Conservation (phyloP, 495 filamentous ascomycete genomes). For the Annulohypoxylon stygium region DNA sequence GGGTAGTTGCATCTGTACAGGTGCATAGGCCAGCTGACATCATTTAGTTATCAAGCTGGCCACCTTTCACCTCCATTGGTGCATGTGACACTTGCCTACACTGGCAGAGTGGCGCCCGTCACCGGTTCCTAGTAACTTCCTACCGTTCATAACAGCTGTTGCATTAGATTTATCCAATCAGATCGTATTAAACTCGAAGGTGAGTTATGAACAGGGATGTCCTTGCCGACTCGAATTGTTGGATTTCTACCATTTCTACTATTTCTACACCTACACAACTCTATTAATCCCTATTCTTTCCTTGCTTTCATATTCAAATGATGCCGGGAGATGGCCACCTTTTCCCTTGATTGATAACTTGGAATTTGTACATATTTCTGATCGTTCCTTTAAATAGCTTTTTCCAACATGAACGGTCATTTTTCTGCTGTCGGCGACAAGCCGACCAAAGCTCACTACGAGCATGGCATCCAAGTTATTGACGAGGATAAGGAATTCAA, state of each 20-base stretch:
- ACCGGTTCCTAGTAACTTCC: conserved; percentile 21
- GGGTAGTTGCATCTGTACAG: conserved; percentile 38
- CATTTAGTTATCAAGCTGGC: conserved; percentile 34
- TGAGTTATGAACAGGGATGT: conserved; percentile 30
- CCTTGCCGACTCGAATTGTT: conserved; percentile 39
- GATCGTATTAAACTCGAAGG: conserved; percentile 14
- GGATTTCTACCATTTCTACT: background rate
- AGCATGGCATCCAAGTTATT: conserved; percentile 96
- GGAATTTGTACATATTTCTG: conserved; percentile 36
- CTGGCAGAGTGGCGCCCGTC: conserved; percentile 45
- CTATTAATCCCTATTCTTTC: conserved; percentile 30
- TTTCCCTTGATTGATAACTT: conserved; percentile 34
- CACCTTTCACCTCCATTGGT: conserved; percentile 41
- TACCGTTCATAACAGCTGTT: conserved; percentile 40
- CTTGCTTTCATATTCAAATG: conserved; percentile 6
- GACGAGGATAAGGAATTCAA: conserved; percentile 97
- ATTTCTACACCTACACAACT: conserved; percentile 44
- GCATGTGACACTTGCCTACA: conserved; percentile 41
- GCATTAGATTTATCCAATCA: conserved; percentile 21
- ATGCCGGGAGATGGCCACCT: conserved; percentile 41
- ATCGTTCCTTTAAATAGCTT: conserved; percentile 16
- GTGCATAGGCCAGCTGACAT: conserved; percentile 48
- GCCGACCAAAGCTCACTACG: conserved; percentile 76
- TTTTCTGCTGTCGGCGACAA: conserved; percentile 82
- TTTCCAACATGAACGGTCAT: conserved; percentile 78